Base-by-base conservation (phyloP, 495 filamentous ascomycete species). In the Darksidea phi region DNA sequence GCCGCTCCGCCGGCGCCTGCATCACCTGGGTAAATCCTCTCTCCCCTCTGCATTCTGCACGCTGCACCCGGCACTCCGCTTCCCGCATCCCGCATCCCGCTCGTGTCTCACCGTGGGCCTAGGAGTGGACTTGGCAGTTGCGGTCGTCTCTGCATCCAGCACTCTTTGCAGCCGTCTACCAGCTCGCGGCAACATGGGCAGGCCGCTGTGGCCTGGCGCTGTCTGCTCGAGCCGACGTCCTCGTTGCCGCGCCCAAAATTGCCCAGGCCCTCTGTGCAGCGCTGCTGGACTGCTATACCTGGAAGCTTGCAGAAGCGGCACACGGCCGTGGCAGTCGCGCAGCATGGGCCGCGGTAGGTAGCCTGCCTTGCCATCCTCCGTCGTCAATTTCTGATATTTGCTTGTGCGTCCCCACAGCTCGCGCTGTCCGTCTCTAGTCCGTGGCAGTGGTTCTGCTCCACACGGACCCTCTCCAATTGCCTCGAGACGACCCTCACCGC, bases 381-480 rank as follows among this genome's bases (percentile, higher is more conserved):
- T 48, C 65, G 20, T 54, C 49, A 54, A 56, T 56, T 38, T 54
- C 66, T 54, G 46, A 53, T 67, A 38, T 61, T 61, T 50, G 55
- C 38, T 38, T 51, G 38, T 58, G 48, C 61, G 53, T 36, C 47
- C 52, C 53, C 43, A 38, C 55, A 87, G 81, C 75, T 90, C 20
- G 79, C 83, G 24, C 80, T 95, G 73, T 87, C 88, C 1, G 74
- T 91, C 28, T 74, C 88, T 63, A 97, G 85, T 70, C 91, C 94
- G 17, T 99, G 95, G 90, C 91, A 97, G 71, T 99, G 88, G 88
- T 97, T 95, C 72, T 95, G 88, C 72, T 91, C 92, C 0, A 95
- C 90, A 1, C 82, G 94, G 56, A 95, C 94, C 0, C 83, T 99
- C 52, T 97, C 91, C 41, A 99, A 97, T 74, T 94, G 86, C 54